Evolutionary conservation across 164 flowering plant genomes (phyloP), one percentile per base, ranked within the genome.

Genomic region (Brasenia schreberi): DNA sequence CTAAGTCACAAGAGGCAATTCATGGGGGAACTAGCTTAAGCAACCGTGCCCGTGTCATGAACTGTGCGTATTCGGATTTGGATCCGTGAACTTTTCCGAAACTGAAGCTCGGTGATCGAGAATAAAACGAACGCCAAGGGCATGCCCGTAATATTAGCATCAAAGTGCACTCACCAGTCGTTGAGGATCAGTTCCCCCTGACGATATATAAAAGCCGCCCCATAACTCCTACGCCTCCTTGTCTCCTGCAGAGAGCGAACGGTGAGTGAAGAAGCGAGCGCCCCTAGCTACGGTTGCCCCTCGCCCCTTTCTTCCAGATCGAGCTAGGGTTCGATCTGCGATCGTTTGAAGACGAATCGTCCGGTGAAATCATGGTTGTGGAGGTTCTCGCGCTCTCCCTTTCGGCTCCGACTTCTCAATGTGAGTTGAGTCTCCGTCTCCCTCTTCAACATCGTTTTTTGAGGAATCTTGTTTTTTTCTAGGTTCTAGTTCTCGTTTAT

Each of bases 311-410:
- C 56, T 49, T 14, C 16, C 56, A 9, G 56, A 14, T 49, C 12
- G 12, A 49, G 56, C 3, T 49, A 49, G 56, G 56, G 56, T 49
- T 5, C 56, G 56, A 49, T 49, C 56, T 9, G 12, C 16, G 56
- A 5, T 49, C 12, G 56, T 9, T 49, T 49, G 56, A 49, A 49
- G 10, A 49, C 10, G 4, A 49, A 14, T 9, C 56, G 56, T 9
- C 14, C 16, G 56, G 39, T 0, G 39, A 33, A 27, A 39, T 7
- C 39, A 71, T 71, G 74, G 74, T 69, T 33, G 67, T 71, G 17
- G 74, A 71, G 60, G 67, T 71, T 43, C 70, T 67, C 5, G 64
- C 74, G 59, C 70, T 71, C 45, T 59, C 70, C 16, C 70, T 71
- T 18, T 64, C 74, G 5, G 67, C 74, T 33, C 70, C 74, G 7